Evolutionary conservation across 768 basidiomycete species (phyloP).

Genomic region (Mycena vulgaris): DNA sequence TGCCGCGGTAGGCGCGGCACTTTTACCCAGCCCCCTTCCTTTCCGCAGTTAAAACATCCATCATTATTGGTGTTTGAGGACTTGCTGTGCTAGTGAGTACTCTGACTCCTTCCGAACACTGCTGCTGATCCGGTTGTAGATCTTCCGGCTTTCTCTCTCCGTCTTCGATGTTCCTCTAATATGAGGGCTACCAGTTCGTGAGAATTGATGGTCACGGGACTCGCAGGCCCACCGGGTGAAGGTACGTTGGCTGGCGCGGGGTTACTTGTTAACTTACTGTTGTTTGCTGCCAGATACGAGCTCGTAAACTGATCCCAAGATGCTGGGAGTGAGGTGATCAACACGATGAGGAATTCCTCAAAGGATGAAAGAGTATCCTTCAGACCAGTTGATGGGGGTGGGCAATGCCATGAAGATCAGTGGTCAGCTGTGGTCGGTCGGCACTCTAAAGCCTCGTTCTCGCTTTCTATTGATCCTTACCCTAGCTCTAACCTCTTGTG

Average conservation of each 20-base stretch:
- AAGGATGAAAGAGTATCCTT: no score
- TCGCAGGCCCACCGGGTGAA: neutral
- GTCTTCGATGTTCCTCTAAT: conserved; percentile 19
- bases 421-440: no score
- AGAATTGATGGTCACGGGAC: no score
- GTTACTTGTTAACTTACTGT: neutral
- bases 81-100: conserved; percentile 12
- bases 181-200: conserved; percentile 28
- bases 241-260: neutral
- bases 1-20: no score
- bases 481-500: no score
- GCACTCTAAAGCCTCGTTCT: no score
- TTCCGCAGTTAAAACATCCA: conserved; percentile 23
- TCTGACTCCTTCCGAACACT: conserved; percentile 19
- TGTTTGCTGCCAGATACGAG: neutral
- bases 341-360: no score
- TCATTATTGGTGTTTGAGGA: conserved; percentile 4
- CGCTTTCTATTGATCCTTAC: no score
- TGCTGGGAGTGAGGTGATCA: no score
- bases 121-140: conserved; percentile 26
- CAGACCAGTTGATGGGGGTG: no score
- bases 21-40: no score
- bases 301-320: neutral
- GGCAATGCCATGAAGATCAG: no score
- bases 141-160: conserved; percentile 30